Conservation (phyloP, 345 rosid species). For the Chamaenerion angustifolium region DNA sequence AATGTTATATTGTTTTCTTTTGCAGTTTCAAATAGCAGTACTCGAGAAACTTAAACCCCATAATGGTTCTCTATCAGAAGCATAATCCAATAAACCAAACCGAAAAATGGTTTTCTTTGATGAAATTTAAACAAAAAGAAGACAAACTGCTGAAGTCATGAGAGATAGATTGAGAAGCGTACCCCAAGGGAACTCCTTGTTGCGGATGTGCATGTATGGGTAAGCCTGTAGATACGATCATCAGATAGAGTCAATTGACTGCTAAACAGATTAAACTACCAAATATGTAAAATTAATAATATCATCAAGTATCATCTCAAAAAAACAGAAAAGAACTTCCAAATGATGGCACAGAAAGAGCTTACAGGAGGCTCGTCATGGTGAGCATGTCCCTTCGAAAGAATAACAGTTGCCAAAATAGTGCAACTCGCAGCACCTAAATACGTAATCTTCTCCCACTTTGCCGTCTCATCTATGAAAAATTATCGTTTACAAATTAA, state of each 20-base stretch:
- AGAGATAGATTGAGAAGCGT: conserved; percentile 12
- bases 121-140: background rate
- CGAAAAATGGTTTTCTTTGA: background rate
- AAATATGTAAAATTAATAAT: background rate
- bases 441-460: conserved; percentile 92
- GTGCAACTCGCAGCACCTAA: conserved; percentile 58
- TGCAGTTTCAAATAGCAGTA: too few relatives aligned
- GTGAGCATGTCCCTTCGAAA: conserved; percentile 90
- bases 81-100: too few relatives aligned
- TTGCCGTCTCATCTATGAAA: conserved; percentile 52
- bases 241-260: conserved; percentile 3
- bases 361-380: conserved; percentile 78
- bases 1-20: too few relatives aligned
- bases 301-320: background rate
- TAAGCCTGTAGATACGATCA: conserved; percentile 39
- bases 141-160: background rate
- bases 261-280: too few relatives aligned
- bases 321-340: background rate
- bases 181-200: conserved; percentile 99
- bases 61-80: too few relatives aligned
- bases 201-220: conserved; percentile 84
- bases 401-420: conserved; percentile 26
- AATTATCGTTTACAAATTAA: background rate
- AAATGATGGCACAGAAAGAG: conserved; percentile 3
- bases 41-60: too few relatives aligned